Conservation (phyloP, 2,329 filamentous ascomycete genomes). For the Xylaria digitata region DNA sequence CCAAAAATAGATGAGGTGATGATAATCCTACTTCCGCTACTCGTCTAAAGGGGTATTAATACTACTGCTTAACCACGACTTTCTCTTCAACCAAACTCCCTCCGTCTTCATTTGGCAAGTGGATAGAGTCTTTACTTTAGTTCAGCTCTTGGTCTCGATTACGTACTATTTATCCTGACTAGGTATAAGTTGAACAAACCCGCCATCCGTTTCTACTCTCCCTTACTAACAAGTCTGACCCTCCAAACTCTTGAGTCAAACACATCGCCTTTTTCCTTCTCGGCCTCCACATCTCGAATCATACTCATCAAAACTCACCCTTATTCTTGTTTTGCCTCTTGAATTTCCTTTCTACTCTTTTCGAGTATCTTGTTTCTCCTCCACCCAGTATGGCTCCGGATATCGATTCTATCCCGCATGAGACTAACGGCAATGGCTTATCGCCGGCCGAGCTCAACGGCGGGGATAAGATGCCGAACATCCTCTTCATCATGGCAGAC, state of each 20-base stretch:
- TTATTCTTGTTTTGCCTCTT: slow-evolving; percentile 1
- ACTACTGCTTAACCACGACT: slow-evolving; percentile 1
- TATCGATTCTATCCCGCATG: slow-evolving; percentile 74
- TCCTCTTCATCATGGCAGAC: slow-evolving; percentile 96
- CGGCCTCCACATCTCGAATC: neutral
- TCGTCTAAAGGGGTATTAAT: slow-evolving; percentile 12
- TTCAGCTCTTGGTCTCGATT: slow-evolving; percentile 10
- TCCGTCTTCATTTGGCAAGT: slow-evolving; percentile 23
- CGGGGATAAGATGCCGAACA: slow-evolving; percentile 70
- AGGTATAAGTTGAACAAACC: slow-evolving; percentile 25
- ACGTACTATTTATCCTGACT: neutral
- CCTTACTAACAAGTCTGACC: slow-evolving; percentile 6
- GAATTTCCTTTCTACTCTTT: slow-evolving; percentile 21
- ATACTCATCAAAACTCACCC: slow-evolving; percentile 6
- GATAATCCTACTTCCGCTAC: slow-evolving; percentile 5
- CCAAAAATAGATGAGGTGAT: slow-evolving; percentile 15
- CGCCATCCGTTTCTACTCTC: slow-evolving; percentile 14
- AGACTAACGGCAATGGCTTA: slow-evolving; percentile 42
- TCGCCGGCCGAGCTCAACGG: slow-evolving; percentile 35
- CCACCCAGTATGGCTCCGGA: slow-evolving; percentile 70
- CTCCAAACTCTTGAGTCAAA: slow-evolving; percentile 12
- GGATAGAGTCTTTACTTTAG: slow-evolving; percentile 10
- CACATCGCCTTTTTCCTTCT: neutral
- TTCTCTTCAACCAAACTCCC: slow-evolving; percentile 12
- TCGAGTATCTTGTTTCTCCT: slow-evolving; percentile 24